These are phyloP conservation scores for Pythium brassicae DNA, from an alignment of 352 stramenopile species.

Conservation along the genomic window DNA sequence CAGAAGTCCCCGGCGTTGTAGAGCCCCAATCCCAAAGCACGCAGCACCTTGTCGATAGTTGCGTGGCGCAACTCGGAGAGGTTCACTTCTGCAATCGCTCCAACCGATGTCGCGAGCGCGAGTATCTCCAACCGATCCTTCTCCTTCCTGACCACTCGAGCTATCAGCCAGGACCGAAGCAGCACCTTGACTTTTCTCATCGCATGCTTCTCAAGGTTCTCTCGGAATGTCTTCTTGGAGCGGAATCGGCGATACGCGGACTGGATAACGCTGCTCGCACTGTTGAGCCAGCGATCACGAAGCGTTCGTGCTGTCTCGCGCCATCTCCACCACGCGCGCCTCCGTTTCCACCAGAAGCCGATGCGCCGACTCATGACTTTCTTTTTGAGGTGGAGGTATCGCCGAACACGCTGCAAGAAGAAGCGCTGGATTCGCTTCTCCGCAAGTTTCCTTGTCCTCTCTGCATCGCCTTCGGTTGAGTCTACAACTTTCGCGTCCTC, in stretches of 20 bases:
- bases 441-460: conserved; percentile 17
- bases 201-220: conserved; percentile 29
- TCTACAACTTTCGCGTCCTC: conserved; percentile 28
- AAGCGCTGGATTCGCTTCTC: conserved; percentile 39
- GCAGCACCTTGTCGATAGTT: conserved; percentile 28
- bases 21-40: conserved; percentile 30
- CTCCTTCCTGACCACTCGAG: conserved; percentile 40
- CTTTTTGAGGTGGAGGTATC: conserved; percentile 43
- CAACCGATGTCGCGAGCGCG: conserved; percentile 11
- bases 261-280: conserved; percentile 44
- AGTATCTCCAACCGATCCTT: conserved; percentile 24
- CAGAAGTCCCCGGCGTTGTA: conserved; percentile 49
- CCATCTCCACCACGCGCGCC: conserved; percentile 21
- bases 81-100: not conserved
- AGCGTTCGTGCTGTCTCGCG: conserved; percentile 11
- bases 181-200: conserved; percentile 25
- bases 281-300: conserved; percentile 11
- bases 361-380: conserved; percentile 42
- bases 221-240: conserved; percentile 23
- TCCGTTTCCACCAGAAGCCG: conserved; percentile 39
- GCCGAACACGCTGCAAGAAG: conserved; percentile 36
- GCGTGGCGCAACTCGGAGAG: conserved; percentile 15
- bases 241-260: conserved; percentile 25
- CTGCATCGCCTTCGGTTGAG: not conserved
- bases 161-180: conserved; percentile 44